Conservation (phyloP, 2,329 filamentous ascomycete species). For the Fusarium concolor region DNA sequence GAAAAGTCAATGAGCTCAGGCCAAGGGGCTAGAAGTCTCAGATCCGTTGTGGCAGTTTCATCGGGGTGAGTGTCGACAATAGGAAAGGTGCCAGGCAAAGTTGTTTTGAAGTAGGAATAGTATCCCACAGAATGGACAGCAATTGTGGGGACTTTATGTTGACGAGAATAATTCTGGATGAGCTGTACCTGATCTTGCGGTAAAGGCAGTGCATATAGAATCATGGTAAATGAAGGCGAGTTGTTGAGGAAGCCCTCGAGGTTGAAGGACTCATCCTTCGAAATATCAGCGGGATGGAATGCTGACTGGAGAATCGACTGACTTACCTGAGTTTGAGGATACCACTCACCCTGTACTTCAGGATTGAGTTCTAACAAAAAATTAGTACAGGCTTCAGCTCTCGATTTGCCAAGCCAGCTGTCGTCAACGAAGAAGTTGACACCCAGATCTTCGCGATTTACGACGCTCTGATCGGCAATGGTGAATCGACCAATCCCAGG, state of each 20-base stretch:
- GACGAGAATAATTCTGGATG: constrained; percentile 61
- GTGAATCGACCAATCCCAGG: constrained; percentile 94
- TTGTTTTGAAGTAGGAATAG: constrained; percentile 87
- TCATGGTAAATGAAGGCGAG: constrained; percentile 61
- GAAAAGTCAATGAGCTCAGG: constrained; percentile 79
- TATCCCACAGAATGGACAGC: constrained; percentile 92
- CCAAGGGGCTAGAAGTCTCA: constrained; percentile 89
- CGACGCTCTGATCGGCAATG: constrained; percentile 82
- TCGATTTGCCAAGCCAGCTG: constrained; percentile 77
- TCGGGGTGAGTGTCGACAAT: constrained; percentile 97
- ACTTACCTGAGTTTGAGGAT: constrained; percentile 58
- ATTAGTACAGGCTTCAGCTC: constrained; percentile 81
- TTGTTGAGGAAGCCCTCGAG: constrained; percentile 57
- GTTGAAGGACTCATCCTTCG: constrained; percentile 49
- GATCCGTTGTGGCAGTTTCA: constrained; percentile 83
- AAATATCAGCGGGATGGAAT: constrained; percentile 8
- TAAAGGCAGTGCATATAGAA: constrained; percentile 67
- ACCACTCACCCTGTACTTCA: constrained; percentile 84
- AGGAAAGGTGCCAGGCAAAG: constrained; percentile 82
- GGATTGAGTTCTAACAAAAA: constrained; percentile 90
- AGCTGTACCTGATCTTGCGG: constrained; percentile 56
- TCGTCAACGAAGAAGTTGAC: constrained; percentile 98
- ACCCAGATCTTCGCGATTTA: constrained; percentile 86
- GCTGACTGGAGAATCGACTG: not conserved
- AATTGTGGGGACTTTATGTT: constrained; percentile 77